phyloP scores from a whole-genome alignment of 2,329 filamentous ascomycete species.

The Mariannaea elegans region DNA sequence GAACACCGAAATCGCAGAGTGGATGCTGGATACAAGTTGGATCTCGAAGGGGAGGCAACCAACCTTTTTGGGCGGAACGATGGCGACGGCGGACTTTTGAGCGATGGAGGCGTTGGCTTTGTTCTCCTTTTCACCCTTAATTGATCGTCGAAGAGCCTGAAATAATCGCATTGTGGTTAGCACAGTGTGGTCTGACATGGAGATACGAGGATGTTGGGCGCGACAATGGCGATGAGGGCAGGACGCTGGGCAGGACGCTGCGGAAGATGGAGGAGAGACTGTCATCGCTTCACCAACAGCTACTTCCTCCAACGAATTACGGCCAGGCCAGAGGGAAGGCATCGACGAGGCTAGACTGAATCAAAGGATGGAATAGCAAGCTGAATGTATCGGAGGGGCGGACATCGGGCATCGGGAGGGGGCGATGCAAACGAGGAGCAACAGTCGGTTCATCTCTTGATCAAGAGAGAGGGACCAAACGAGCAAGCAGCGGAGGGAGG shows the following conservation, averaged over 20 bases:
- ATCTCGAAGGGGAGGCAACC: slow-evolving; percentile 40
- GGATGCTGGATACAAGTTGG: slow-evolving; percentile 13
- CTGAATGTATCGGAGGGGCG: slow-evolving; percentile 3
- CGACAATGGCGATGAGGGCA: slow-evolving; percentile 20
- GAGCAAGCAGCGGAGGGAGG: slow-evolving; percentile 25
- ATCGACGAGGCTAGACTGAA: slow-evolving; percentile 7
- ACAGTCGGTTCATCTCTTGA: neutral
- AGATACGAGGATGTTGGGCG: slow-evolving; percentile 22
- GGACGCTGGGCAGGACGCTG: slow-evolving; percentile 6
- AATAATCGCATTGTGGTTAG: slow-evolving; percentile 57
- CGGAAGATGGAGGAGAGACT: neutral
- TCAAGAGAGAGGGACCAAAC: slow-evolving; percentile 7
- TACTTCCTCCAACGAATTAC: slow-evolving; percentile 1
- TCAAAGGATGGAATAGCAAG: neutral
- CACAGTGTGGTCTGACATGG: slow-evolving; percentile 30
- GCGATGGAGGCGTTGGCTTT: slow-evolving; percentile 76
- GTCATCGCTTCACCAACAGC: neutral
- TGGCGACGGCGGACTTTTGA: slow-evolving; percentile 86
- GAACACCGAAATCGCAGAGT: slow-evolving; percentile 21
- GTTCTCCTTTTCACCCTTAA: slow-evolving; percentile 88
- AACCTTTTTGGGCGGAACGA: slow-evolving; percentile 94
- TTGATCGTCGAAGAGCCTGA: slow-evolving; percentile 84
- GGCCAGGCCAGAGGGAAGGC: slow-evolving; percentile 3
- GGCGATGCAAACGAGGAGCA: slow-evolving; percentile 2
- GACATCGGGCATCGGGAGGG: slow-evolving; percentile 6